Evolutionary conservation across 176 grass and related monocot species (phyloP).

Genomic region (Rhynchospora tenuis): DNA sequence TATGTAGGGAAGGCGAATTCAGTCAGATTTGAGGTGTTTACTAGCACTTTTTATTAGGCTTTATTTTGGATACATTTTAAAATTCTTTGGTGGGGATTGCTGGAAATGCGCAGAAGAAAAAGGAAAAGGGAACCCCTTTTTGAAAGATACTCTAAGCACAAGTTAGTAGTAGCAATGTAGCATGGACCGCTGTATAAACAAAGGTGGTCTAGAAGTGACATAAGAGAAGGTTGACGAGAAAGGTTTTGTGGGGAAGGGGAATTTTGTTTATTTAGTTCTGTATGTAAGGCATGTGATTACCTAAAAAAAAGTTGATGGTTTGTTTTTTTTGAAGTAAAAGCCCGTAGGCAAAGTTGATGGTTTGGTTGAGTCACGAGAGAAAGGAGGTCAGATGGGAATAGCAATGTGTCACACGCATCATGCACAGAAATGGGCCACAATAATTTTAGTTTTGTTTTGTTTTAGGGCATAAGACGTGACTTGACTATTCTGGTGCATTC

Average conservation of each 20-base stretch:
- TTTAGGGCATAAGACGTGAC: background rate
- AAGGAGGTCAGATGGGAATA: conserved; percentile 5
- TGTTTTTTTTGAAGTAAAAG: too few species aligned
- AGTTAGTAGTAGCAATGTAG: background rate
- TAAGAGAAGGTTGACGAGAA: conserved; percentile 8
- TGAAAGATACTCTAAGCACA: conserved; percentile 6
- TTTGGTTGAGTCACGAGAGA: conserved; percentile 25
- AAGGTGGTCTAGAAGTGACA: background rate
- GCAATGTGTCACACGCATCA: background rate
- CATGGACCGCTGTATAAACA: conserved; percentile 10
- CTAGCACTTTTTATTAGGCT: background rate
- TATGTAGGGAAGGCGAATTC: conserved; percentile 57
- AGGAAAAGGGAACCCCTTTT: background rate
- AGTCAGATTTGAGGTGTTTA: conserved; percentile 34
- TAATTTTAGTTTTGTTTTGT: background rate
- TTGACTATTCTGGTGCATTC: background rate
- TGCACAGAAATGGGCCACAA: background rate
- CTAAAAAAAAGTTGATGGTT: conserved; percentile 16
- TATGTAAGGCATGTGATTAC: conserved; percentile 3
- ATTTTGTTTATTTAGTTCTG: background rate
- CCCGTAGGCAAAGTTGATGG: background rate
- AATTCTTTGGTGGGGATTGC: background rate
- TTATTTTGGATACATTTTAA: conserved; percentile 3
- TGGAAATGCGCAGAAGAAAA: background rate
- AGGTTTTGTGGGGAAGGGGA: background rate